These are phyloP conservation scores for carrot (Daucus carota) DNA, from an alignment of 129 eudicot species.

Conservation along the genomic window DNA sequence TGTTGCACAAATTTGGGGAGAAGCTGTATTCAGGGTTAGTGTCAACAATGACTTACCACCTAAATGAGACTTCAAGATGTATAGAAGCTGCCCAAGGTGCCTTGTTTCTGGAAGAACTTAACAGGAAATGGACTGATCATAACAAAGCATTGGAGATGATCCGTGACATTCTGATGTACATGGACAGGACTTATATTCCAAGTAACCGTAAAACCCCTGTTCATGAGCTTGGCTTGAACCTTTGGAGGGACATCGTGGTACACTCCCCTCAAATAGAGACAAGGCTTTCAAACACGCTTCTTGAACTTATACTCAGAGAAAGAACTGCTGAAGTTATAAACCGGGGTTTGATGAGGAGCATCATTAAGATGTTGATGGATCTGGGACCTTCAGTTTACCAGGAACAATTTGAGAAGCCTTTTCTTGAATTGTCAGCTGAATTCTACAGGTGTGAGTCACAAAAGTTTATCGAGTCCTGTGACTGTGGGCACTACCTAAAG, in stretches of 20 bases:
- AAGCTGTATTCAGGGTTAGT: slow-evolving; percentile 65
- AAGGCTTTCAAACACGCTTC: slow-evolving; percentile 54
- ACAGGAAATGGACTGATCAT: slow-evolving; percentile 64
- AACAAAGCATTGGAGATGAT: slow-evolving; percentile 80
- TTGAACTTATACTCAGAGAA: slow-evolving; percentile 46
- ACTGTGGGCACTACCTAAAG: slow-evolving; percentile 66
- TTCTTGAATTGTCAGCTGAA: slow-evolving; percentile 65
- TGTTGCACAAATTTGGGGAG: slow-evolving; percentile 73
- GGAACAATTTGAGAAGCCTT: slow-evolving; percentile 65
- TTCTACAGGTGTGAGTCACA: slow-evolving; percentile 63
- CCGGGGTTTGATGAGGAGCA: slow-evolving; percentile 61
- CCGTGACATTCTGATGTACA: slow-evolving; percentile 82
- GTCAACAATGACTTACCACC: slow-evolving; percentile 57
- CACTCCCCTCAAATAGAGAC: slow-evolving; percentile 48
- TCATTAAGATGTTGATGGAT: slow-evolving; percentile 69
- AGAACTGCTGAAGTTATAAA: slow-evolving; percentile 58
- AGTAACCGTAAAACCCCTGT: slow-evolving; percentile 68
- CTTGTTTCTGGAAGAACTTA: slow-evolving; percentile 65
- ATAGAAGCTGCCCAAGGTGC: slow-evolving; percentile 54
- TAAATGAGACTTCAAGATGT: slow-evolving; percentile 38
- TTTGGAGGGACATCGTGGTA: slow-evolving; percentile 62
- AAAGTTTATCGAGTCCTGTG: slow-evolving; percentile 65
- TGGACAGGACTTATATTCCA: slow-evolving; percentile 70
- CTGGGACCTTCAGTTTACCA: slow-evolving; percentile 68
- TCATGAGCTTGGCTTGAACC: slow-evolving; percentile 65